phyloP scores from a whole-genome alignment of 495 filamentous ascomycete species.

The Zalerion maritima region DNA sequence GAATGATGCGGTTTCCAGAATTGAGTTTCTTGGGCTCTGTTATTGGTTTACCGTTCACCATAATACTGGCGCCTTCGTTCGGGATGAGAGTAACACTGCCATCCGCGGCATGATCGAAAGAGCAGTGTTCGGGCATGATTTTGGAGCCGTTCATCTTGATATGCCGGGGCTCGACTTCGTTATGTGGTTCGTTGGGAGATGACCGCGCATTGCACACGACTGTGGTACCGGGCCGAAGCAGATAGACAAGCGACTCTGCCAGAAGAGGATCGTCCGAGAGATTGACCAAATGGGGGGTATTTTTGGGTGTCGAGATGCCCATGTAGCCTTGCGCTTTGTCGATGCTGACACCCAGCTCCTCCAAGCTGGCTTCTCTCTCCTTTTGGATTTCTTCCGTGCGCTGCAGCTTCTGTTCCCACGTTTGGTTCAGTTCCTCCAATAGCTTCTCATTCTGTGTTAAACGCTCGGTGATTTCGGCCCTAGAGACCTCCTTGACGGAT shows the following conservation, averaged over 20 bases:
- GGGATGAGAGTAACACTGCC: constrained; percentile 83
- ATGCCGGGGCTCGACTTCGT: constrained; percentile 63
- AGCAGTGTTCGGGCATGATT: constrained; percentile 84
- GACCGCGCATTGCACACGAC: constrained; percentile 83
- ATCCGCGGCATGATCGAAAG: constrained; percentile 76
- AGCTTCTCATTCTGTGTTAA: constrained; percentile 92
- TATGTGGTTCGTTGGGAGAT: no score
- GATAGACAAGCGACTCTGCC: constrained; percentile 95
- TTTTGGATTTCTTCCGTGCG: constrained; percentile 97
- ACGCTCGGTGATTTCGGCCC: constrained; percentile 95
- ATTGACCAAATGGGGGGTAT: constrained; percentile 98
- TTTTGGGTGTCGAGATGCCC: constrained; percentile 89
- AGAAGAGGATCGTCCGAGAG: constrained; percentile 90
- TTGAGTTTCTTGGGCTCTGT: constrained; percentile 68
- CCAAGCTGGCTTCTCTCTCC: constrained; percentile 85
- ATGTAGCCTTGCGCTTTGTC: constrained; percentile 98
- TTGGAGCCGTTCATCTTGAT: constrained; percentile 89
- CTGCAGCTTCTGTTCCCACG: constrained; percentile 91
- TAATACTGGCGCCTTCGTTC: constrained; percentile 77
- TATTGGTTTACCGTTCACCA: constrained; percentile 91
- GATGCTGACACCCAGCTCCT: constrained; percentile 96
- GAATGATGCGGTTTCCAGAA: constrained; percentile 86
- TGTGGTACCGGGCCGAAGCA: constrained; percentile 88
- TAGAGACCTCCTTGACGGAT: constrained; percentile 84
- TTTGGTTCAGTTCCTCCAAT: constrained; percentile 92